A percentile compares a stretch with the other conserved stretches of the same genome.
Conservation (phyloP, 1,139 yeast species). For the Entelexis sorbosivorans region DNA sequence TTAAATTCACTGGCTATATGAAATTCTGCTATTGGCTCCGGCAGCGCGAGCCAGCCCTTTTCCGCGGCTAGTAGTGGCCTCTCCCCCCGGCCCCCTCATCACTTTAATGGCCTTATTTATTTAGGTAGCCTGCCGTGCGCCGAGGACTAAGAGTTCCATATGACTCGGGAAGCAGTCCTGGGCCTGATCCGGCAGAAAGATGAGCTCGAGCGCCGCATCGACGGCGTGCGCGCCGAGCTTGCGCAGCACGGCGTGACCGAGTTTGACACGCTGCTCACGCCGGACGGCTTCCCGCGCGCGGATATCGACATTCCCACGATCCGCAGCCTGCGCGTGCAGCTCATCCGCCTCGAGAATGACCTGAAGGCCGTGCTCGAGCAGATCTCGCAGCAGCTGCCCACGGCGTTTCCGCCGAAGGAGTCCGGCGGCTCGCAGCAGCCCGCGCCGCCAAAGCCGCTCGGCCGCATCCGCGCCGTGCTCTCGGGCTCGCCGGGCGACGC, state of each 20-base stretch:
- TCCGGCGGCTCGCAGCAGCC: not conserved
- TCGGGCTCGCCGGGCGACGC: conserved; percentile 28
- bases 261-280: conserved; percentile 51
- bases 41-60: too few relatives aligned
- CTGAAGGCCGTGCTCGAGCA: conserved; percentile 40
- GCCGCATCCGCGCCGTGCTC: conserved; percentile 35
- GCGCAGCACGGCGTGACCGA: conserved; percentile 37
- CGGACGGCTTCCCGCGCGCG: conserved; percentile 74
- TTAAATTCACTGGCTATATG: too few relatives aligned
- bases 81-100: too few relatives aligned
- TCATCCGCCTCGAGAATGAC: conserved; percentile 63
- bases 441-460: not conserved
- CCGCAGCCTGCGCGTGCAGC: conserved; percentile 51
- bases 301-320: conserved; percentile 67
- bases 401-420: conserved; percentile 31
- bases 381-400: conserved; percentile 39
- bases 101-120: too few relatives aligned
- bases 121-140: too few relatives aligned
- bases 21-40: too few relatives aligned
- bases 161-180: conserved; percentile 11
- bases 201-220: conserved; percentile 20
- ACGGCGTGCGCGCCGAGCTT: conserved; percentile 12
- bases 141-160: not conserved
- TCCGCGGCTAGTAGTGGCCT: too few relatives aligned
- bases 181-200: conserved; percentile 19